Percentiles rank a stretch among this genome's conserved stretches.
phyloP scores from a whole-genome alignment of 306 rosid genomes.

The Vicia villosa region DNA sequence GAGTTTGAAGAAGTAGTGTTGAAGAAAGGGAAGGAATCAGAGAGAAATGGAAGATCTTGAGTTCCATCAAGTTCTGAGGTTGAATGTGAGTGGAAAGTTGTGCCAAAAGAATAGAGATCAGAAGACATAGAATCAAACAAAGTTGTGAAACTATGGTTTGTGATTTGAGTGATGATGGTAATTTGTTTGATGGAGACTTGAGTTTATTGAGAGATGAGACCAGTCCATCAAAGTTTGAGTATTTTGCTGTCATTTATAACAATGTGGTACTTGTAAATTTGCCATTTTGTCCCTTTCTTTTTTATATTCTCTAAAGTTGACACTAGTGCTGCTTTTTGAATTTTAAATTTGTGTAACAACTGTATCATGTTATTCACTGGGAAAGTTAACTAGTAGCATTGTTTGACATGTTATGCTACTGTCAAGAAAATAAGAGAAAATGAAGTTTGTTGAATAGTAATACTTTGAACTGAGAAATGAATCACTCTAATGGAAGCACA shows the following conservation, averaged over 20 bases:
- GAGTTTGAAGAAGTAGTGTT: slow-evolving; percentile 45
- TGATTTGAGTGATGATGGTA: not conserved
- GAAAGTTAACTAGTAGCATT: no score
- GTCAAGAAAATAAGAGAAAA: no score
- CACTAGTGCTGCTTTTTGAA: slow-evolving; percentile 1
- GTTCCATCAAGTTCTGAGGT: slow-evolving; percentile 46
- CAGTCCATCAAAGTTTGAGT: slow-evolving; percentile 30
- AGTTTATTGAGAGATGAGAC: slow-evolving; percentile 8
- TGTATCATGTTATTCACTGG: not conserved
- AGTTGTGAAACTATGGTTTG: not conserved
- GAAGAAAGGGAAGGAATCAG: slow-evolving; percentile 47
- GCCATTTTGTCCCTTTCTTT: slow-evolving; percentile 29
- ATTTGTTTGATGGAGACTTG: slow-evolving; percentile 24
- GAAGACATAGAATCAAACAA: slow-evolving; percentile 60
- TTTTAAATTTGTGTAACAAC: not conserved
- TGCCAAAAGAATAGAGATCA: slow-evolving; percentile 55
- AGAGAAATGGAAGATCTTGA: slow-evolving; percentile 50
- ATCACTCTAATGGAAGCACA: no score
- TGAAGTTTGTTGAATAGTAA: no score
- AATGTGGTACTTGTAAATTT: slow-evolving; percentile 8
- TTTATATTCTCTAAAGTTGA: slow-evolving; percentile 20
- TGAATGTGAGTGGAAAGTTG: slow-evolving; percentile 44
- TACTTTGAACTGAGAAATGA: no score
- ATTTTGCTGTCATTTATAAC: slow-evolving; percentile 30
- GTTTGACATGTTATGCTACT: no score